Percentiles rank a stretch among this genome's conserved stretches.
These are phyloP conservation scores for Protea cynaroides DNA, from an alignment of 164 flowering plant genomes.

Conservation along the genomic window DNA sequence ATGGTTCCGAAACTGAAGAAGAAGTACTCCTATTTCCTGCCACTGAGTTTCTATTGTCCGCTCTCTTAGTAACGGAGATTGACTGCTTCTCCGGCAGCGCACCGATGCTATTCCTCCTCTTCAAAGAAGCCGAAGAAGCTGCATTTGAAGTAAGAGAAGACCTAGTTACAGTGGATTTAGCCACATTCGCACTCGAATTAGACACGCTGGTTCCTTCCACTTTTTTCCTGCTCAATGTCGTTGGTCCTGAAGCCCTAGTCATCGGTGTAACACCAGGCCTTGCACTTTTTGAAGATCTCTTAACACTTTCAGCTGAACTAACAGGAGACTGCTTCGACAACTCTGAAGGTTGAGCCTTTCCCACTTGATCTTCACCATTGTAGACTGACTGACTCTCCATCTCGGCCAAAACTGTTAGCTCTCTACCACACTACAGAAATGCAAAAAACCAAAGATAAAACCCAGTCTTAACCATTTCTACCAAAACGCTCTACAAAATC, in stretches of 20 bases:
- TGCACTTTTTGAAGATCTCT: conserved; percentile 12
- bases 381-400: conserved; percentile 19
- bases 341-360: conserved; percentile 7
- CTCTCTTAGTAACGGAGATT: conserved; percentile 18
- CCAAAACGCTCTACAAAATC: neutral
- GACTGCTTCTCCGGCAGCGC: conserved; percentile 50
- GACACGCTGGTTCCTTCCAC: conserved; percentile 16
- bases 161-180: conserved; percentile 10
- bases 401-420: neutral
- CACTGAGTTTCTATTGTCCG: conserved; percentile 13
- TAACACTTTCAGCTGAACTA: conserved; percentile 19
- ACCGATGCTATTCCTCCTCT: conserved; percentile 85
- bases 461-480: neutral
- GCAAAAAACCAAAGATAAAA: conserved; percentile 1
- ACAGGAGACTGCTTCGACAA: conserved; percentile 8
- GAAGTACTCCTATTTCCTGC: conserved; percentile 24
- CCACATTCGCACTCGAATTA: conserved; percentile 9
- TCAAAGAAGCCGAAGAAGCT: conserved; percentile 33
- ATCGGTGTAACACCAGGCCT: conserved; percentile 14
- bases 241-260: conserved; percentile 10
- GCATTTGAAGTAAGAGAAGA: conserved; percentile 27
- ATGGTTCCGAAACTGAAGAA: conserved; percentile 30
- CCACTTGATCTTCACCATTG: conserved; percentile 13
- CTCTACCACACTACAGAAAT: neutral
- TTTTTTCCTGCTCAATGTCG: conserved; percentile 11